phyloP scores from a whole-genome alignment of 306 rosid species.

The Gastrolobium villosum region DNA sequence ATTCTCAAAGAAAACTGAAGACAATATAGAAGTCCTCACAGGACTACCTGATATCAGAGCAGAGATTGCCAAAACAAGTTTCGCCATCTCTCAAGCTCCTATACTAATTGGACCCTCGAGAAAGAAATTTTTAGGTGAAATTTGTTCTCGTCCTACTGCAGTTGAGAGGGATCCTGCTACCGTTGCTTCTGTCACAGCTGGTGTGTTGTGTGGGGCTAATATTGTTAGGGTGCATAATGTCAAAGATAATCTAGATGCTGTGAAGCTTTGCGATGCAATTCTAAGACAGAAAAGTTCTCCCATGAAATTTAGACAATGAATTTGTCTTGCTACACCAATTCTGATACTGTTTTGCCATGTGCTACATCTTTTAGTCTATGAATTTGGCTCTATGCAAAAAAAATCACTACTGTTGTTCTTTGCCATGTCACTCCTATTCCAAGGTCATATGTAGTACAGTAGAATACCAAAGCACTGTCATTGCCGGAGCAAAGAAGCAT shows the following conservation, averaged over 20 bases:
- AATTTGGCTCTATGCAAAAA: conserved; percentile 3
- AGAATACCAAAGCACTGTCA: conserved; percentile 18
- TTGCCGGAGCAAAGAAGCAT: conserved; percentile 10
- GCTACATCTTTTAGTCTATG: neutral
- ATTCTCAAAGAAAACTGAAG: conserved; percentile 83
- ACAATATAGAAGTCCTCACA: conserved; percentile 69
- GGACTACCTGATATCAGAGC: conserved; percentile 71
- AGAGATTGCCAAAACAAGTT: conserved; percentile 66
- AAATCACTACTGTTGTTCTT: neutral
- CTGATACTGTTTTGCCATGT: neutral
- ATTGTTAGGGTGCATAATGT: conserved; percentile 92
- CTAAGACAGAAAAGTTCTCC: conserved; percentile 54
- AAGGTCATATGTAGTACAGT: conserved; percentile 9
- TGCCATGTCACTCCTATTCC: conserved; percentile 20
- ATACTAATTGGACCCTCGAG: conserved; percentile 88
- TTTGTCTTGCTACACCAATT: neutral
- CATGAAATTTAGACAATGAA: conserved; percentile 44
- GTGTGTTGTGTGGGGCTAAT: conserved; percentile 82
- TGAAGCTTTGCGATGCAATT: conserved; percentile 81
- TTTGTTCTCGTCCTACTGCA: conserved; percentile 64
- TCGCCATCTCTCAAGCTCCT: conserved; percentile 84
- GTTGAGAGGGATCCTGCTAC: conserved; percentile 88
- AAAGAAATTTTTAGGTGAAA: conserved; percentile 81
- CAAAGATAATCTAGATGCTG: conserved; percentile 80
- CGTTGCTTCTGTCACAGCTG: conserved; percentile 71